Percentiles rank a stretch among this genome's conserved stretches.
Evolutionary conservation across 2,329 filamentous ascomycete genomes (phyloP).

Genomic region (Elsinoe fawcettii): DNA sequence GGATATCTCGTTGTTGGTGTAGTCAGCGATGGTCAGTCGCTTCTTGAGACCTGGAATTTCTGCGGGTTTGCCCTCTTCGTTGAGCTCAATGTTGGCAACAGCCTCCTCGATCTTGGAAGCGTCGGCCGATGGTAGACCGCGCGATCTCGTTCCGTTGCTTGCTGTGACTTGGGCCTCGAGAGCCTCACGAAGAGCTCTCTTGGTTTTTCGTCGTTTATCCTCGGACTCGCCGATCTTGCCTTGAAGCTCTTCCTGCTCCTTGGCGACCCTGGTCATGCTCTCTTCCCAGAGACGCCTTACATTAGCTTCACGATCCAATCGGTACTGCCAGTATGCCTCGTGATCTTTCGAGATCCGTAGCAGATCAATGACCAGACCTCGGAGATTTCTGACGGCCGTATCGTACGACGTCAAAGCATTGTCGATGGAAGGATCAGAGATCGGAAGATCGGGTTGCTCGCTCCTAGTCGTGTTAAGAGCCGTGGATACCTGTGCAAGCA

Average conservation of each 20-base stretch:
- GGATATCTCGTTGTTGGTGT: slow-evolving; percentile 59
- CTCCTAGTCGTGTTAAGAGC: slow-evolving; percentile 66
- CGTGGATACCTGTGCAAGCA: slow-evolving; percentile 76
- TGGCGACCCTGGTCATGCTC: slow-evolving; percentile 94
- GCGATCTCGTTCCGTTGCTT: slow-evolving; percentile 16
- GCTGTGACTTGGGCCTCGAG: slow-evolving; percentile 49
- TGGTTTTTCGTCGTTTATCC: slow-evolving; percentile 80
- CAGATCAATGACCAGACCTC: slow-evolving; percentile 74
- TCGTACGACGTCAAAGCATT: slow-evolving; percentile 83
- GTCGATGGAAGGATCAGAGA: slow-evolving; percentile 68
- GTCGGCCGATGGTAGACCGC: slow-evolving; percentile 14
- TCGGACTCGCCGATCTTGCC: slow-evolving; percentile 82
- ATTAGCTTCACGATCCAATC: slow-evolving; percentile 82
- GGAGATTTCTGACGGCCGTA: slow-evolving; percentile 78
- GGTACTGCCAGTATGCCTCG: slow-evolving; percentile 94
- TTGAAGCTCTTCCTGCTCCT: slow-evolving; percentile 87
- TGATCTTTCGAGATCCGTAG: slow-evolving; percentile 88
- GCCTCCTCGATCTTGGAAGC: slow-evolving; percentile 17
- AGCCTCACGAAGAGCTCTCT: slow-evolving; percentile 79
- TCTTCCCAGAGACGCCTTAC: slow-evolving; percentile 97
- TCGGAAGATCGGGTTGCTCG: slow-evolving; percentile 59
- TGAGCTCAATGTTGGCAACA: slow-evolving; percentile 16
- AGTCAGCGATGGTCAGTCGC: slow-evolving; percentile 60
- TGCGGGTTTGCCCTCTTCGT: slow-evolving; percentile 15
- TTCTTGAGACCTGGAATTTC: slow-evolving; percentile 36